phyloP scores from a whole-genome alignment of 257 asterid species.

The Paulownia fortunei region DNA sequence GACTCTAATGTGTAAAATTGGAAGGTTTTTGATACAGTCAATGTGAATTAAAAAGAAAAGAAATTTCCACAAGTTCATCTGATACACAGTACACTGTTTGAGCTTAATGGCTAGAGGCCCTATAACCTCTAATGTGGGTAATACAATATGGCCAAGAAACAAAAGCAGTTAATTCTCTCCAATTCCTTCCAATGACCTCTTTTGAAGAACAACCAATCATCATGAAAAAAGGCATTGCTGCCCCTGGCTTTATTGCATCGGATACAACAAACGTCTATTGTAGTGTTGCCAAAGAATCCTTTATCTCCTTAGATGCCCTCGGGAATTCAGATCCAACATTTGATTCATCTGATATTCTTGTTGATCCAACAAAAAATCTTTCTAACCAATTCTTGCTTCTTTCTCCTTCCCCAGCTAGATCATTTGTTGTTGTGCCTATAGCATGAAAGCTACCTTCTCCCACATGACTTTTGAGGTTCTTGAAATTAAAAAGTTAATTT shows the following conservation, averaged over 20 bases:
- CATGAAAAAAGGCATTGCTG: conserved; percentile 62
- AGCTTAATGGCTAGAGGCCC: not conserved
- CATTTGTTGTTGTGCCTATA: conserved; percentile 22
- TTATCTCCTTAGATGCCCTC: conserved; percentile 73
- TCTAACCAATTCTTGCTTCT: conserved; percentile 47
- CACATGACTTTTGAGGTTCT: too few relatives aligned
- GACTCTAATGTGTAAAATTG: too few relatives aligned
- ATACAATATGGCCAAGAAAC: not conserved
- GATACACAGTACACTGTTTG: not conserved
- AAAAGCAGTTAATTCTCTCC: conserved; percentile 46
- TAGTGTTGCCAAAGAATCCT: conserved; percentile 70
- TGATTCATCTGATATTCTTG: conserved; percentile 51
- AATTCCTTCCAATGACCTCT: conserved; percentile 72
- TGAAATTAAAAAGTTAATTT: too few relatives aligned
- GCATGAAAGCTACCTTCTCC: conserved; percentile 57
- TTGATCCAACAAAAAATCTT: conserved; percentile 41
- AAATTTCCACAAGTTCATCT: not conserved
- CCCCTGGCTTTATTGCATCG: conserved; percentile 87
- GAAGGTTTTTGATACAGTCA: not conserved
- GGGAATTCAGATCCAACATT: conserved; percentile 40
- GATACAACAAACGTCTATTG: conserved; percentile 83
- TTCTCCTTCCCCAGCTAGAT: conserved; percentile 52
- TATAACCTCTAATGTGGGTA: not conserved
- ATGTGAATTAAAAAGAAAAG: not conserved
- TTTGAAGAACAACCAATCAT: conserved; percentile 75